Conservation (phyloP, 2,329 filamentous ascomycete genomes). For the Aschersonia sp. region DNA sequence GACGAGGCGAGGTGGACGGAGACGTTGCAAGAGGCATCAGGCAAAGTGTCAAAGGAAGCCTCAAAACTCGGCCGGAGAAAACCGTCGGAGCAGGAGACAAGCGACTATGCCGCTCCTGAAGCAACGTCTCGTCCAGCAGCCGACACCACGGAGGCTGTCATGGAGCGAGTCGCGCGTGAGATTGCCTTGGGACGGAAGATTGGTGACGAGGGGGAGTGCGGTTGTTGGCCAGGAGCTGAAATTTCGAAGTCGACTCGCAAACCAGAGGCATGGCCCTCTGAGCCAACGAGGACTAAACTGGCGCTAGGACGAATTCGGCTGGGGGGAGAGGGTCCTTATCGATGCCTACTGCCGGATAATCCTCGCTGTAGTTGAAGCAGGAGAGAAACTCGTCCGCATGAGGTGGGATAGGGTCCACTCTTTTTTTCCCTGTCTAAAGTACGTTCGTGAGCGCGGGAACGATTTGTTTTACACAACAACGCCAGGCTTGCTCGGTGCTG, state of each 20-base stretch:
- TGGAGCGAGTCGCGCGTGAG: conserved; percentile 16
- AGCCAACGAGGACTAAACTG: conserved; percentile 20
- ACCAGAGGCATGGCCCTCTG: conserved; percentile 19
- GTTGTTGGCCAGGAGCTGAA: conserved; percentile 25
- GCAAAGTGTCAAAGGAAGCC: conserved; percentile 24
- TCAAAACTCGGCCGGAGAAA: conserved; percentile 25
- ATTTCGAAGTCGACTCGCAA: conserved; percentile 29
- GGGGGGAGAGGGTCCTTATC: conserved; percentile 14
- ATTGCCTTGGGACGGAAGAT: conserved; percentile 16
- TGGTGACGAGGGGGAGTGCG: conserved; percentile 16
- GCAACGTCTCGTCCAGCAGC: conserved; percentile 19
- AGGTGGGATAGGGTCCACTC: too few relatives aligned
- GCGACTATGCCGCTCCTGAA: conserved; percentile 14
- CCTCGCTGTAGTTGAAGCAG: conserved; percentile 7
- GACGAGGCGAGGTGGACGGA: conserved; percentile 53
- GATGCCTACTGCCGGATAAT: conserved; percentile 18
- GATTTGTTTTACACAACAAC: background rate
- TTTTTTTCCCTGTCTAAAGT: too few relatives aligned
- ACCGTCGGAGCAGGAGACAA: conserved; percentile 13
- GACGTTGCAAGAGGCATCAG: conserved; percentile 82
- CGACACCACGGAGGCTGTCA: conserved; percentile 17
- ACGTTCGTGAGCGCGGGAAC: too few relatives aligned
- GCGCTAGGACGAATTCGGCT: conserved; percentile 15
- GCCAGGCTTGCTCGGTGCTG: background rate
- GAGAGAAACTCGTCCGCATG: too few relatives aligned